Conservation (phyloP, 2,329 filamentous ascomycete genomes). For the Xylaria sp. region DNA sequence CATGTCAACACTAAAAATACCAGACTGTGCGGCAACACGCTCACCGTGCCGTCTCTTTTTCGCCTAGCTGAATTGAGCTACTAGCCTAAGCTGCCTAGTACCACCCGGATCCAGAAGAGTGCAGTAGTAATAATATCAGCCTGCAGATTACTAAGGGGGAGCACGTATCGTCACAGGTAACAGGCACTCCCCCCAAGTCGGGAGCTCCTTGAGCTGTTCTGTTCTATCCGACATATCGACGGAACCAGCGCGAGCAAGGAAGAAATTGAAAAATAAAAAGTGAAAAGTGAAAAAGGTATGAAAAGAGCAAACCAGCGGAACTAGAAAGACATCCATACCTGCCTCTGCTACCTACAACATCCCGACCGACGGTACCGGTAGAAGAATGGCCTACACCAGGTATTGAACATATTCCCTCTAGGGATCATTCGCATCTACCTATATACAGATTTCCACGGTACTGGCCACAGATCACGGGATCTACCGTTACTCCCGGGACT, state of each 20-base stretch:
- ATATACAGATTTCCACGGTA: slow-evolving; percentile 20
- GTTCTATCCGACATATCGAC: slow-evolving; percentile 19
- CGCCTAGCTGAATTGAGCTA: slow-evolving; percentile 28
- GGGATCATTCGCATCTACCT: background rate
- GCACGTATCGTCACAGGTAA: slow-evolving; percentile 17
- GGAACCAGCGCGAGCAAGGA: slow-evolving; percentile 9
- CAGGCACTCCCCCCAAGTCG: slow-evolving; percentile 8
- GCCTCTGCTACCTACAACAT: background rate
- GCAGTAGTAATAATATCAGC: slow-evolving; percentile 32
- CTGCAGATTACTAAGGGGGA: slow-evolving; percentile 36
- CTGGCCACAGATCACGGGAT: slow-evolving; percentile 16
- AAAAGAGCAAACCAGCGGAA: background rate
- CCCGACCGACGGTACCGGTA: background rate
- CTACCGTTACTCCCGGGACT: slow-evolving; percentile 14
- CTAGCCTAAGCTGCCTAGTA: slow-evolving; percentile 22
- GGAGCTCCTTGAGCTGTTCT: slow-evolving; percentile 17
- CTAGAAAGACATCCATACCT: slow-evolving; percentile 5
- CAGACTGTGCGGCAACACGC: slow-evolving; percentile 16
- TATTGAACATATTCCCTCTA: background rate
- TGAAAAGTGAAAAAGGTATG: background rate
- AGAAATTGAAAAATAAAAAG: background rate
- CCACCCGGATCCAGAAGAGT: slow-evolving; percentile 25
- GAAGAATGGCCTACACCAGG: background rate
- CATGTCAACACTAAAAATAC: background rate
- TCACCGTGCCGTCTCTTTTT: slow-evolving; percentile 26